A percentile compares a stretch with the other conserved stretches of the same genome.
phyloP scores from a whole-genome alignment of 2,329 filamentous ascomycete genomes.

The Rhinocladiella similis region DNA sequence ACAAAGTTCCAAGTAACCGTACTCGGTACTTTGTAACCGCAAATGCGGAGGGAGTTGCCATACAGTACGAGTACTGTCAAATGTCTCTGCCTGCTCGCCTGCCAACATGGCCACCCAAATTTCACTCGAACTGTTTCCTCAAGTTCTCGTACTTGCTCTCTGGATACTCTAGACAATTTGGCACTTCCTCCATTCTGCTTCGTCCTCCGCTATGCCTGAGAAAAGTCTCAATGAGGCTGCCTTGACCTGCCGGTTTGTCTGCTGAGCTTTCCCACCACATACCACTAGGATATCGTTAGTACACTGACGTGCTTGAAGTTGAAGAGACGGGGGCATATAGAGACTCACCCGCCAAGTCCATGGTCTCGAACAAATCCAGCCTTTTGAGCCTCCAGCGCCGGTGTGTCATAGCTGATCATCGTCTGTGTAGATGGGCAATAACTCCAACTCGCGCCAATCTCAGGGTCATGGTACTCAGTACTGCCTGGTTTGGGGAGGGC shows the following conservation, averaged over 20 bases:
- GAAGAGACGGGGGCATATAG: background rate
- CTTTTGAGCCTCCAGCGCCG: slow-evolving; percentile 67
- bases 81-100: slow-evolving; percentile 16
- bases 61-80: background rate
- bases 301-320: background rate
- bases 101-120: slow-evolving; percentile 16
- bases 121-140: slow-evolving; percentile 40
- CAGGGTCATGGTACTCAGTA: slow-evolving; percentile 61
- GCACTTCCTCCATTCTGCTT: background rate
- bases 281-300: slow-evolving; percentile 38
- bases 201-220: background rate
- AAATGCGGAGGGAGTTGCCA: too few species aligned
- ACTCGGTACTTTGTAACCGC: too few species aligned
- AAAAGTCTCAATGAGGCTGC: slow-evolving; percentile 65
- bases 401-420: slow-evolving; percentile 79
- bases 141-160: slow-evolving; percentile 55
- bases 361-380: slow-evolving; percentile 66
- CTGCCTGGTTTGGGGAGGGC: slow-evolving; percentile 70
- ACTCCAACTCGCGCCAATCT: slow-evolving; percentile 71
- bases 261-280: slow-evolving; percentile 96
- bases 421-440: slow-evolving; percentile 64
- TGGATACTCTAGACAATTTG: background rate
- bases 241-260: slow-evolving; percentile 60
- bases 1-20: too few species aligned
- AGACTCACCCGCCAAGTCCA: slow-evolving; percentile 81